These are phyloP conservation scores for Kodamaea anthophila DNA, from an alignment of 1,139 yeast species.

Conservation along the genomic window DNA sequence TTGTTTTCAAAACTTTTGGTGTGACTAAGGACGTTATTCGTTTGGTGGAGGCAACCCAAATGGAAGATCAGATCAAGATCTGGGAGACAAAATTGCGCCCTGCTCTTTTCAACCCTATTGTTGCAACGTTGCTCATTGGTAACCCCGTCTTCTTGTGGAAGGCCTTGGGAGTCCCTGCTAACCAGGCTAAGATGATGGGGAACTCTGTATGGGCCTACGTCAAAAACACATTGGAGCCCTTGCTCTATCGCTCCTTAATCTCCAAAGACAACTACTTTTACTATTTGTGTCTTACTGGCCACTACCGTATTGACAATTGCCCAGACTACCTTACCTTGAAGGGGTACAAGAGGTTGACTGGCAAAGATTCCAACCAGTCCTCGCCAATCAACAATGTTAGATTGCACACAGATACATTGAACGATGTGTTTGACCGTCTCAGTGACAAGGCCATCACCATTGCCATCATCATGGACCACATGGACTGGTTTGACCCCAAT, in stretches of 20 bases:
- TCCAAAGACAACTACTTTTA: constrained; percentile 75
- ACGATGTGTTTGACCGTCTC: constrained; percentile 66
- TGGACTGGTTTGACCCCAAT: constrained; percentile 81
- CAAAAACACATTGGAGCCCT: constrained; percentile 73
- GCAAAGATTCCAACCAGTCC: constrained; percentile 18
- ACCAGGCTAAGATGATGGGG: constrained; percentile 78
- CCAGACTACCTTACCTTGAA: constrained; percentile 66
- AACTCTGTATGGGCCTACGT: constrained; percentile 65
- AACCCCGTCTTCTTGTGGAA: constrained; percentile 81
- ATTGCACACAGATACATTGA: constrained; percentile 72
- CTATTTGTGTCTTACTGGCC: constrained; percentile 59
- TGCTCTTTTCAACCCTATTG: constrained; percentile 61
- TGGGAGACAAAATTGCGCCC: constrained; percentile 65
- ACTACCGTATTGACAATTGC: constrained; percentile 58
- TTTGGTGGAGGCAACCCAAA: constrained; percentile 51
- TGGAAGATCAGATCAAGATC: constrained; percentile 55
- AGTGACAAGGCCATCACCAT: constrained; percentile 59
- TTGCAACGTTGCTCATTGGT: constrained; percentile 64
- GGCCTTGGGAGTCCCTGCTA: constrained; percentile 80
- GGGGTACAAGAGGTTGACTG: constrained; percentile 47
- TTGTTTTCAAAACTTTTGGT: constrained; percentile 54
- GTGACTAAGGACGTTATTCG: constrained; percentile 44
- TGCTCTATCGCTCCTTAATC: constrained; percentile 55
- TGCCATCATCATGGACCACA: constrained; percentile 85
- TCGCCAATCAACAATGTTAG: constrained; percentile 60